Evolutionary conservation across 108 stramenopile species (phyloP), one percentile per base, ranked within the genome.

Genomic region (Nannochloropsis oceanica): DNA sequence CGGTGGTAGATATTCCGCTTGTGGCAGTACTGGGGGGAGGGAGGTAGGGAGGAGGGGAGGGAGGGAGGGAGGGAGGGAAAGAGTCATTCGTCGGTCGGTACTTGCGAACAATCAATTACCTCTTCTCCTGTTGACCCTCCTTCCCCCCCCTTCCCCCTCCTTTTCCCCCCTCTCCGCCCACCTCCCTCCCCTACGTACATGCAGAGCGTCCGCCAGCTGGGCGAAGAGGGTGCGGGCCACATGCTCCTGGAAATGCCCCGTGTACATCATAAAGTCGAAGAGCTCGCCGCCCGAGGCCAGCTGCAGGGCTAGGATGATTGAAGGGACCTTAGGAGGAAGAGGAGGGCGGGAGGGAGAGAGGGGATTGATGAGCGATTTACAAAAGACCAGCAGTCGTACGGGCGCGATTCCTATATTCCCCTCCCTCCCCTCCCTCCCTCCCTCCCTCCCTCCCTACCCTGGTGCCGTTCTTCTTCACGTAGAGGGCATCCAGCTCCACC

Each of bases 211-310:
- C 25, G 43, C 42, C 26, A 90, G 88, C 88, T 91, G 91, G 18
- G 42, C 25, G 20, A 89, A 89, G 80, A 90, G 90, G 2, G 88
- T 90, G 44, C 88, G 86, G 43, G 91, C 90, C 44, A 90, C 80
- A 8, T 50, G 42, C 79, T 91, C 90, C 26, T 26, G 42, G 27
- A 91, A 90, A 13, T 86, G 44, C 13, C 91, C 91, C 12, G 91
- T 91, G 85, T 91, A 87, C 91, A 91, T 91, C 86, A 91, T 86
- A 50, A 89, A 91, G 79, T 91, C 91, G 79, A 91, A 91, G n/a
- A 91, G 87, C 84, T 91, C 91, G 11, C 91, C 91, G 1, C 88
- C 90, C 3, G 27, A 46, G 12, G 90, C 90, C 14, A 90, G 87
- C 88, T 91, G 90, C 42, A 91, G 25, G 26, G 90, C 91, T 20